These are phyloP conservation scores for Aspergillus arachidicola DNA, from an alignment of 2,329 filamentous ascomycete genomes.

Conservation along the genomic window DNA sequence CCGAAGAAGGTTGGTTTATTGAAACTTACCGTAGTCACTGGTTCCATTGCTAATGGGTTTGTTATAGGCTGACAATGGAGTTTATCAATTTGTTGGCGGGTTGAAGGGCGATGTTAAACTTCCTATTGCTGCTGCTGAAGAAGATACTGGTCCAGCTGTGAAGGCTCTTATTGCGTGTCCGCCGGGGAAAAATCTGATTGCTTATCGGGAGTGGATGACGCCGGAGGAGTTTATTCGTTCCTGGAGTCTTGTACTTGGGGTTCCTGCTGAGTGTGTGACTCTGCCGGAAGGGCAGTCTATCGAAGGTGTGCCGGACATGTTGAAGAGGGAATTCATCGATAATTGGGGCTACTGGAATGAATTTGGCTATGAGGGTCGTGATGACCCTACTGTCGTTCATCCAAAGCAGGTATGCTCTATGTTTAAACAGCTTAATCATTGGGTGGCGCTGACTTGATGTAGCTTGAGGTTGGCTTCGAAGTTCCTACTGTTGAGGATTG, in stretches of 20 bases:
- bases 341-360: slow-evolving; percentile 15
- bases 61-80: neutral
- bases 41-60: slow-evolving; percentile 3
- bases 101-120: neutral
- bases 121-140: slow-evolving; percentile 4
- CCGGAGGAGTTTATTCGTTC: neutral
- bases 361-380: slow-evolving; percentile 16
- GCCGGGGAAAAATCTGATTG: slow-evolving; percentile 7
- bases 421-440: neutral
- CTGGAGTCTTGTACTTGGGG: neutral
- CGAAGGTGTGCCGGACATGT: neutral
- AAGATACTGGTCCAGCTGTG: slow-evolving; percentile 15
- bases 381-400: slow-evolving; percentile 1
- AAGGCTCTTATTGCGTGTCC: slow-evolving; percentile 6
- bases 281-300: slow-evolving; percentile 7
- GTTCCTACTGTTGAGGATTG: neutral
- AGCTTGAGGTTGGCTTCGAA: neutral
- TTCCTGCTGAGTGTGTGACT: slow-evolving; percentile 7
- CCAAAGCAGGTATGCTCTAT: slow-evolving; percentile 4
- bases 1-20: slow-evolving; percentile 8
- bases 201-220: slow-evolving; percentile 13
- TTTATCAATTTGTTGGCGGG: neutral
- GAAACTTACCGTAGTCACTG: neutral
- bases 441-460: neutral
- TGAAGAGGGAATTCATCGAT: slow-evolving; percentile 9